Base-by-base conservation (phyloP, 176 grass and related monocot genomes). In the Cocos nucifera region DNA sequence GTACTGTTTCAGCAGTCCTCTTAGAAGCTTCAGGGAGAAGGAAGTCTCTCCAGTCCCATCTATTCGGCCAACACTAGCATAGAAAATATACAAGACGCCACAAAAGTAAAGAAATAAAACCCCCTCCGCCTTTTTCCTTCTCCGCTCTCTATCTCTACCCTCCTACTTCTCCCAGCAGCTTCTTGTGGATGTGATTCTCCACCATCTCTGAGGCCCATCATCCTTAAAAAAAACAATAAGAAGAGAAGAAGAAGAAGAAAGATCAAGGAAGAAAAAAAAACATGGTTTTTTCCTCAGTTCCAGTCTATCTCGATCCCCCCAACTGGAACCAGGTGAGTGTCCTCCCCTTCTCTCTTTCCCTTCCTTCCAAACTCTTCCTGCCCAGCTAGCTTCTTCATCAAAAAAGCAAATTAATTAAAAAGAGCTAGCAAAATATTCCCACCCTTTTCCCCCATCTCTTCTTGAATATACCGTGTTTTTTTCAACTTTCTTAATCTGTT, bases 281-380 rank as follows among this genome's bases (percentile, higher is more conserved):
- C 72, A 99, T 99, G 94, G 88, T 92, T 61, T 99, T 99, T 66
- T 86, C 94, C 53, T 99, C 94, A 39, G 73, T 93, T 63, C 82
- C 88, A 35, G 74, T 86, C 67, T 93, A 86, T 84, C 77, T 83
- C 62, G 94, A 99, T 32, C 88, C 88, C 62, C 88, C 80, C 35
- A 93, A 77, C 76, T 99, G 94, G 94, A 83, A 69, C 57, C 94
- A 99, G 94, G 94, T 98, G 76, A 69, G 32, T 30, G 51, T 65
- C 49, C n/a, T 51, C 60, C 30, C 57, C 22, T 73, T 35, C 60
- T 58, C 25, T 44, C 35, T 44, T 44, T 44, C 35, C 35, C 35
- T 44, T 44, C 35, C 35, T 44, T 14, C 35, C 35, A 44, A 44
- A 44, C 2, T 44, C 35, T 9, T 14, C 22, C 66, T 61, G 51